Base-by-base conservation (phyloP, 2,329 filamentous ascomycete genomes). In the Ceratocystis cubensis region DNA sequence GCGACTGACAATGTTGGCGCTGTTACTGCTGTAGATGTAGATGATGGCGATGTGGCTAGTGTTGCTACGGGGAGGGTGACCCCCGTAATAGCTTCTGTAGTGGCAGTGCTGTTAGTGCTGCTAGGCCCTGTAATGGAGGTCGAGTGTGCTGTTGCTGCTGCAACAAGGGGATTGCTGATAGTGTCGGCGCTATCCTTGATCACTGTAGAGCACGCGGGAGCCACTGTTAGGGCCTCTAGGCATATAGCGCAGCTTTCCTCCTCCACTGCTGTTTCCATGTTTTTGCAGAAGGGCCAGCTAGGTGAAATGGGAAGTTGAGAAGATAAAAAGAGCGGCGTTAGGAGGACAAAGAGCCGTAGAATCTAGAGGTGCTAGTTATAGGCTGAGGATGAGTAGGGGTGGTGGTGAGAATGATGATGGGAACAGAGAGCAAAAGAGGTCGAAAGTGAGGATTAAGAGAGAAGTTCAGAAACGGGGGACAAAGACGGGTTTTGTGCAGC, bases 161-260 rank as follows among this genome's bases (percentile, higher is more conserved):
- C 69, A 65, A 68, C 63, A 57, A 66, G 64, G 68, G 69, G 71
- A 70, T 70, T 70, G 69, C 66, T 68, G 67, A 68, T 69, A 69
- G 68, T 69, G 69, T 70, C 70, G 69, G 61, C 70, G 69, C 67
- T 69, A 69, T 66, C 69, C 69, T 67, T 69, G 69, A 69, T 67
- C 57, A 61, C 59, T 61, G 53, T 62, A 59, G 28, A 50, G 53
- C 33, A 37, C 28, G 28, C 28, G 37, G 37, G 64, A 28, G 28
- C 46, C 28, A 48, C 62, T 64, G 45, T 53, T 41, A 66, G 44
- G 37, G 44, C 57, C 41, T 62, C 65, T 41, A 66, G 46, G 30
- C 65, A 66, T 45, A 66, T 66, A 57, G 65, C 37, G 59, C 65
- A 66, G 44, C 48, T 63, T 37, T 66, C 65, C 22, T 41, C n/a